A percentile compares a stretch with the other conserved stretches of the same genome.
Evolutionary conservation across 2,329 filamentous ascomycete genomes (phyloP).

Genomic region (Orbilia ellipsospora): DNA sequence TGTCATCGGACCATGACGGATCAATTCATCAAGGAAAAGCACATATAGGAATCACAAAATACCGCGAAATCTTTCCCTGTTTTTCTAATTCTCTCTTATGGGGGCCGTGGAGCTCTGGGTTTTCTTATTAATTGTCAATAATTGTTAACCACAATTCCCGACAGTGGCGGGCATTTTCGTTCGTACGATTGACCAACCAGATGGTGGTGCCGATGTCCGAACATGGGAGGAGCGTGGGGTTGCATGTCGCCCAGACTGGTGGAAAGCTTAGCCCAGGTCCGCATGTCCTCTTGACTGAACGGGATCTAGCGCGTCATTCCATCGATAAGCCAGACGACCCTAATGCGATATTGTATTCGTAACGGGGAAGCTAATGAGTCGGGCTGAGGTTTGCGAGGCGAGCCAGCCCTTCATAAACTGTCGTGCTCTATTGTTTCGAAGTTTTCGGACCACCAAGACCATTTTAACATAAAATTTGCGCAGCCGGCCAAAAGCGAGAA

Average conservation of each 20-base stretch:
- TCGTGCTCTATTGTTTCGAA: background rate
- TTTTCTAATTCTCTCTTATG: too few relatives aligned
- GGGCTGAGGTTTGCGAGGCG: too few relatives aligned
- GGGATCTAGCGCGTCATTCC: conserved; percentile 29
- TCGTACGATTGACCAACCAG: conserved; percentile 19
- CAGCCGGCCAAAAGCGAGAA: too few relatives aligned
- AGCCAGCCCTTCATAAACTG: too few relatives aligned
- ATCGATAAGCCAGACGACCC: background rate
- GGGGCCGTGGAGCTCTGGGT: background rate
- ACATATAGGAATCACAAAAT: background rate
- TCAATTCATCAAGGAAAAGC: too few relatives aligned
- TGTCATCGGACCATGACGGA: too few relatives aligned
- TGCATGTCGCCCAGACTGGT: conserved; percentile 47
- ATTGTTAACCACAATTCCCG: background rate
- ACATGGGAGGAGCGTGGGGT: conserved; percentile 42
- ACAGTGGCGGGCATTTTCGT: conserved; percentile 4
- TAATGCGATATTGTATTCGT: background rate
- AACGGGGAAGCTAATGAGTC: background rate
- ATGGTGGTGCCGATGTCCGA: conserved; percentile 24
- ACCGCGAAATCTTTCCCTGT: too few relatives aligned
- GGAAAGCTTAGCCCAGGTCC: conserved; percentile 47
- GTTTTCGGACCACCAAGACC: background rate
- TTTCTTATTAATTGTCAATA: background rate
- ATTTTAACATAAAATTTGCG: background rate
- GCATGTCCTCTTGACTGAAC: background rate